Evolutionary conservation across 2,329 filamentous ascomycete genomes (phyloP).

Genomic region (Emergomyces pasteurianus): DNA sequence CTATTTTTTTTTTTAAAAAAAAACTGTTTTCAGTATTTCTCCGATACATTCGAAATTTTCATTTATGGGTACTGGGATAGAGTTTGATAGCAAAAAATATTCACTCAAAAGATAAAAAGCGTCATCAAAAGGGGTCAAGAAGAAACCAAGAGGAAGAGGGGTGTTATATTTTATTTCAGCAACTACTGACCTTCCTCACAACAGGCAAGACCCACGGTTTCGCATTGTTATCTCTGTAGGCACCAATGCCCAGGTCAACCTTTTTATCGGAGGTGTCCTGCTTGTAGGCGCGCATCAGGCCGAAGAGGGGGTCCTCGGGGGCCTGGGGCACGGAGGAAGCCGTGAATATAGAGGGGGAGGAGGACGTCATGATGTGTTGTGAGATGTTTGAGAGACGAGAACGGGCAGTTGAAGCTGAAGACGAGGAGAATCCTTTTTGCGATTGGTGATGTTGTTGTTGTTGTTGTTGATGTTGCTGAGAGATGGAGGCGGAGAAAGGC

Average conservation of each 20-base stretch:
- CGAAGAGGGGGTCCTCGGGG: slow-evolving; percentile 90
- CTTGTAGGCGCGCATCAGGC: slow-evolving; percentile 76
- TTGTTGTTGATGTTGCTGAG: too few species aligned
- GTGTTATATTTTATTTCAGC: background rate
- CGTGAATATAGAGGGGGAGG: slow-evolving; percentile 54
- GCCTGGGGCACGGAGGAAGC: slow-evolving; percentile 72
- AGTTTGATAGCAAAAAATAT: background rate
- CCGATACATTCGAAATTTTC: background rate
- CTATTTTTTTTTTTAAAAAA: slow-evolving; percentile 40
- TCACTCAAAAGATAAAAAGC: too few species aligned
- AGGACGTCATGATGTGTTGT: slow-evolving; percentile 8
- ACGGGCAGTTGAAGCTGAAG: background rate
- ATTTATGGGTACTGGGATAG: background rate
- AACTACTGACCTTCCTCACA: slow-evolving; percentile 71
- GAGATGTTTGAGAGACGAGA: slow-evolving; percentile 10
- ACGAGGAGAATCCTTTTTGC: background rate
- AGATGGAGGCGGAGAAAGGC: background rate
- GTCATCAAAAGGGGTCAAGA: too few species aligned
- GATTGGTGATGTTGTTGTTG: too few species aligned
- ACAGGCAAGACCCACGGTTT: slow-evolving; percentile 97
- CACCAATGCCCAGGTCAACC: slow-evolving; percentile 89
- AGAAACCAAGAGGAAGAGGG: too few species aligned
- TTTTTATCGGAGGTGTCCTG: slow-evolving; percentile 67
- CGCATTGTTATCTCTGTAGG: slow-evolving; percentile 86
- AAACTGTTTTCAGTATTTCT: slow-evolving; percentile 1